A percentile compares a stretch with the other conserved stretches of the same genome.
phyloP scores from a whole-genome alignment of 78 protist genomes.

The Pelomyxa schiedti region DNA sequence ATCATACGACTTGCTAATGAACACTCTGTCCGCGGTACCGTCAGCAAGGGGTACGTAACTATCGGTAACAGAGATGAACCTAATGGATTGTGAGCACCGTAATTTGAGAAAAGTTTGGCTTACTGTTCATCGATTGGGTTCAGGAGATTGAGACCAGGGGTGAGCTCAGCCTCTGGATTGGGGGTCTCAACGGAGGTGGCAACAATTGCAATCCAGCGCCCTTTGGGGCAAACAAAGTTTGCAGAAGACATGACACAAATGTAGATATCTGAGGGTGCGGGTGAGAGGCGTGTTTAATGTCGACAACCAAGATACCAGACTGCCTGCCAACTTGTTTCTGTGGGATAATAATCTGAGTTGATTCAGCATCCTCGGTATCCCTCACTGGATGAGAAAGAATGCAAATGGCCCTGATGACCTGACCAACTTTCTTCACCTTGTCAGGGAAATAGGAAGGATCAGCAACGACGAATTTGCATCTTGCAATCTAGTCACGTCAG shows the following conservation, averaged over 20 bases:
- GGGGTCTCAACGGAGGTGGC: slow-evolving; percentile 79
- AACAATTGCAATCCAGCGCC: slow-evolving; percentile 85
- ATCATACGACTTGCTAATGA: slow-evolving; percentile 70
- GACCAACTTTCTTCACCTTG: slow-evolving; percentile 57
- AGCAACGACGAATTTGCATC: slow-evolving; percentile 61
- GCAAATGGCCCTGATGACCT: slow-evolving; percentile 88
- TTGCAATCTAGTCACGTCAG: slow-evolving; percentile 23
- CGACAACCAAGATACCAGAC: slow-evolving; percentile 11
- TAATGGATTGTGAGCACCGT: background rate
- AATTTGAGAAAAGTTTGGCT: background rate
- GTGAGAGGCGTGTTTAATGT: background rate
- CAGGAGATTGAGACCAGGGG: slow-evolving; percentile 75
- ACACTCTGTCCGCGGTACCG: slow-evolving; percentile 53
- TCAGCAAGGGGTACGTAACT: slow-evolving; percentile 60
- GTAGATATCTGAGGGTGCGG: slow-evolving; percentile 77
- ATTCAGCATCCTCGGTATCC: slow-evolving; percentile 54
- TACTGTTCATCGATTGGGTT: slow-evolving; percentile 65
- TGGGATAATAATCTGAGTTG: slow-evolving; percentile 91
- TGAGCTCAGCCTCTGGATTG: slow-evolving; percentile 83
- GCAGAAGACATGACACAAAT: slow-evolving; percentile 57
- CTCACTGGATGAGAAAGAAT: slow-evolving; percentile 80
- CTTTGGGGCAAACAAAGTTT: slow-evolving; percentile 82
- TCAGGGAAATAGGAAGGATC: slow-evolving; percentile 97
- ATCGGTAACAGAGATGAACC: slow-evolving; percentile 44
- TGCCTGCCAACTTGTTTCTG: slow-evolving; percentile 67